Conservation (phyloP, 1,284 basidiomycete species). For the Limonomyces culmigenus region DNA sequence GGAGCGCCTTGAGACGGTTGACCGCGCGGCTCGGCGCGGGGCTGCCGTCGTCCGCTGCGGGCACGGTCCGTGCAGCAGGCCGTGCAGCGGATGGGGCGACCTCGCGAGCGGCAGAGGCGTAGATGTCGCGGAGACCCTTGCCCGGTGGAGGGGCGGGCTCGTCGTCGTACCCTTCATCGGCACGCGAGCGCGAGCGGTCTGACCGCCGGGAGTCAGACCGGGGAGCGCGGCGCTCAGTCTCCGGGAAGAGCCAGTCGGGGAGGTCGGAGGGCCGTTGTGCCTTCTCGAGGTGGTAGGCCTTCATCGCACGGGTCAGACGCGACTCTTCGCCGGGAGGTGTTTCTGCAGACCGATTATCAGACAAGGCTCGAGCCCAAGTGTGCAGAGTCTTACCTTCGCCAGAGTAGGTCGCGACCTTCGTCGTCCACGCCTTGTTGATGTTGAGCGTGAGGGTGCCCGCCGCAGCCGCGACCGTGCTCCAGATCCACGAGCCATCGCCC, state of each 20-base stretch:
- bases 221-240: constrained; percentile 30
- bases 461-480: constrained; percentile 38
- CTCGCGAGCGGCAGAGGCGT: constrained; percentile 14
- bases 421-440: constrained; percentile 38
- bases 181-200: too few relatives aligned
- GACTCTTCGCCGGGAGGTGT: constrained; percentile 43
- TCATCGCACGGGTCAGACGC: constrained; percentile 44
- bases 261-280: constrained; percentile 39
- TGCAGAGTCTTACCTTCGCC: constrained; percentile 36
- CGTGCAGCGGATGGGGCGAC: constrained; percentile 2
- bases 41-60: constrained; percentile 7
- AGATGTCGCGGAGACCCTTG: constrained; percentile 20
- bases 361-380: too few relatives aligned
- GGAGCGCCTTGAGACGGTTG: constrained; percentile 31
- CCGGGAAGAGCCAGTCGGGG: constrained; percentile 49
- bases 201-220: too few relatives aligned
- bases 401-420: constrained; percentile 21
- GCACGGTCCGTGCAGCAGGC: constrained; percentile 6
- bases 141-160: constrained; percentile 6
- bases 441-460: constrained; percentile 35
- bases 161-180: constrained; percentile 4
- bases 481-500: constrained; percentile 30
- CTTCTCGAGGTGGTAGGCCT: constrained; percentile 46
- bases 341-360: too few relatives aligned
- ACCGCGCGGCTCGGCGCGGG: constrained; percentile 20